Evolutionary conservation across 1,284 basidiomycete species (phyloP).

Genomic region (Ustilago xerochloae): DNA sequence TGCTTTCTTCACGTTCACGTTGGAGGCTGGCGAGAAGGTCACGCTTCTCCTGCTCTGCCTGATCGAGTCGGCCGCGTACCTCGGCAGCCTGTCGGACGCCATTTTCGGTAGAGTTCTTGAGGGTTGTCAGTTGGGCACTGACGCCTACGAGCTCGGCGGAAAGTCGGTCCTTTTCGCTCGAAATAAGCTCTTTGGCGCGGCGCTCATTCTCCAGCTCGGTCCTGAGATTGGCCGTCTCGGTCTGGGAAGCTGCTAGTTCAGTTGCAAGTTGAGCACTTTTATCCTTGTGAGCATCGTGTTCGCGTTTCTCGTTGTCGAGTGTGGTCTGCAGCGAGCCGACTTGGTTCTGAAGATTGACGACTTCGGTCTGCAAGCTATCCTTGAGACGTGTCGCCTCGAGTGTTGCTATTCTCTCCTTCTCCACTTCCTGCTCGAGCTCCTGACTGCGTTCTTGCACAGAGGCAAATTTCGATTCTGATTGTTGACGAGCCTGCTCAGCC

Average conservation of each 20-base stretch:
- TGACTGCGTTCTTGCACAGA: slow-evolving; percentile 8
- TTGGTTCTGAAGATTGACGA: slow-evolving; percentile 40
- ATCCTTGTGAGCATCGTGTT: slow-evolving; percentile 38
- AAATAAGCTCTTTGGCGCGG: slow-evolving; percentile 41
- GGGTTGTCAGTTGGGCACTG: slow-evolving; percentile 41
- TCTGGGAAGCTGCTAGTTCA: slow-evolving; percentile 34
- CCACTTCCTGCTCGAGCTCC: slow-evolving; percentile 27
- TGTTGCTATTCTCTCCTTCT: slow-evolving; percentile 11
- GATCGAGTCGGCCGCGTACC: slow-evolving; percentile 43
- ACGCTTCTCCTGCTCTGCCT: slow-evolving; percentile 63
- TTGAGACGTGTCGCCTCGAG: slow-evolving; percentile 29
- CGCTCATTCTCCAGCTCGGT: slow-evolving; percentile 41
- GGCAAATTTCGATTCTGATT: not conserved
- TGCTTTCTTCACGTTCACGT: slow-evolving; percentile 59
- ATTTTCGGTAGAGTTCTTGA: slow-evolving; percentile 44
- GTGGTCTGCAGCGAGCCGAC: slow-evolving; percentile 30
- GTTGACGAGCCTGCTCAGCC: slow-evolving; percentile 9
- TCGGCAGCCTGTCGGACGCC: slow-evolving; percentile 50
- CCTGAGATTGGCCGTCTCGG: slow-evolving; percentile 34
- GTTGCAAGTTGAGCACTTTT: slow-evolving; percentile 20
- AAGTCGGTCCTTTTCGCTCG: slow-evolving; percentile 43
- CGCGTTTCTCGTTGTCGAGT: slow-evolving; percentile 42
- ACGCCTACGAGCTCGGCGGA: slow-evolving; percentile 47
- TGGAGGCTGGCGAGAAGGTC: slow-evolving; percentile 62
- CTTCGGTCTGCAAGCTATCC: slow-evolving; percentile 37